Conservation (phyloP, 2,329 filamentous ascomycete genomes). For the Phialemoniopsis sp. region DNA sequence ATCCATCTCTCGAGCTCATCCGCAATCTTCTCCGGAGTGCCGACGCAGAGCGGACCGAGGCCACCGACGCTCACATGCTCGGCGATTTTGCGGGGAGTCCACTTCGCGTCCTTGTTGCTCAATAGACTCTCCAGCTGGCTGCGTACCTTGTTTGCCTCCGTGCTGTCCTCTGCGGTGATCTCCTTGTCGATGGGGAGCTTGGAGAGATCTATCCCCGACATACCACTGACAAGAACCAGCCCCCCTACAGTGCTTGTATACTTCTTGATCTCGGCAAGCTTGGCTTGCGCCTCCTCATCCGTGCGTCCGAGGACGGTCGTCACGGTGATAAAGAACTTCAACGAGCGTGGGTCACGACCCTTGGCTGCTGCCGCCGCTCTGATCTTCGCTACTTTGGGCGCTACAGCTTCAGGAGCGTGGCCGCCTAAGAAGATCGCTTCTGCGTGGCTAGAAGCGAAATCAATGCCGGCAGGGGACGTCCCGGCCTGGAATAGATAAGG, state of each 20-base stretch:
- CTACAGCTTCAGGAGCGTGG: constrained; percentile 57
- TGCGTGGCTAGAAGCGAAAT: constrained; percentile 65
- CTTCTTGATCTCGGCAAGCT: too few relatives aligned
- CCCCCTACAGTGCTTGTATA: too few relatives aligned
- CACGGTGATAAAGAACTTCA: constrained; percentile 66
- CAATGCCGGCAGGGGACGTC: constrained; percentile 60
- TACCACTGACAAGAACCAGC: too few relatives aligned
- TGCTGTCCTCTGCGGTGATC: too few relatives aligned
- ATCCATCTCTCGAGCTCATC: constrained; percentile 67
- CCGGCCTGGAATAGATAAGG: constrained; percentile 69
- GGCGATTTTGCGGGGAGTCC: too few relatives aligned
- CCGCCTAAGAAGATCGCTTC: constrained; percentile 68
- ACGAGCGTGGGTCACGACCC: constrained; percentile 53
- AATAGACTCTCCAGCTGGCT: too few relatives aligned
- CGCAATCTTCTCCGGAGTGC: constrained; percentile 60
- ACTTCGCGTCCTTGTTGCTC: too few relatives aligned
- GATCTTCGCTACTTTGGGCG: constrained; percentile 60
- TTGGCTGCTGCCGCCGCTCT: constrained; percentile 46
- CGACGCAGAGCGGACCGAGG: too few relatives aligned
- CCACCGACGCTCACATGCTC: too few relatives aligned
- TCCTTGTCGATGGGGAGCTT: too few relatives aligned
- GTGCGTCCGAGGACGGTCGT: constrained; percentile 62
- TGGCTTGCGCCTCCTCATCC: constrained; percentile 63
- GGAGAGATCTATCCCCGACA: too few relatives aligned
- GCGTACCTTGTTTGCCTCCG: too few relatives aligned